Evolutionary conservation across 352 stramenopile genomes (phyloP).

Genomic region (Nothophytophthora sp.): DNA sequence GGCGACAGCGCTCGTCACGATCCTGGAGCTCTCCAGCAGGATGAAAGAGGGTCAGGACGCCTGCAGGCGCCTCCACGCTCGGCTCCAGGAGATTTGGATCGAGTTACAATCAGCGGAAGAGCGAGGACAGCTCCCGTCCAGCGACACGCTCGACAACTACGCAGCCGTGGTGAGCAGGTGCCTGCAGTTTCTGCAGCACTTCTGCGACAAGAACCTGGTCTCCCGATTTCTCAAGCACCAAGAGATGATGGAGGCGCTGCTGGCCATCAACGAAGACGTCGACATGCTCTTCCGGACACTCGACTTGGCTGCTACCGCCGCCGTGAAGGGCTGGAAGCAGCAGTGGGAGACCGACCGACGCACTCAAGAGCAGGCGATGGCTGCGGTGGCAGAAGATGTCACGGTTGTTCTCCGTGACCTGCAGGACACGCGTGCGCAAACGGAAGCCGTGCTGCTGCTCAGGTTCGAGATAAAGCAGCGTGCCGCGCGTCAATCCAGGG

Average conservation of each 20-base stretch:
- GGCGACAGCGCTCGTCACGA: no score
- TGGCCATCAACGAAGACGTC: slow-evolving; percentile 19
- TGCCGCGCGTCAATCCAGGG: not conserved
- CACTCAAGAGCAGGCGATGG: slow-evolving; percentile 1
- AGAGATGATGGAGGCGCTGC: slow-evolving; percentile 20
- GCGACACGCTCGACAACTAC: not conserved
- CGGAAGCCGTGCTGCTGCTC: slow-evolving; percentile 16
- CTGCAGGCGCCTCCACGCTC: not conserved
- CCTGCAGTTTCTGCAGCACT: slow-evolving; percentile 2
- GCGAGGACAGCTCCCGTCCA: not conserved
- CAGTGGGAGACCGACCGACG: slow-evolving; percentile 10
- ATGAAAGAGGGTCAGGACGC: slow-evolving; percentile 11
- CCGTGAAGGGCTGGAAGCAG: slow-evolving; percentile 13
- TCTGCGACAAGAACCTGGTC: slow-evolving; percentile 2
- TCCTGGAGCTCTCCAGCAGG: slow-evolving; percentile 1
- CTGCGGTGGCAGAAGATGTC: not conserved
- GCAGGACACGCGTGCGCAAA: slow-evolving; percentile 1
- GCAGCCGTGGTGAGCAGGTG: not conserved
- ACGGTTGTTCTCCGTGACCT: slow-evolving; percentile 15
- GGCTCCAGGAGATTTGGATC: not conserved
- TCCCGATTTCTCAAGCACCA: slow-evolving; percentile 1
- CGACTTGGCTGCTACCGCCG: slow-evolving; percentile 8
- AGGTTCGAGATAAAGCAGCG: slow-evolving; percentile 12
- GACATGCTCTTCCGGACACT: slow-evolving; percentile 19
- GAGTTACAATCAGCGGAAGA: not conserved